Conservation (phyloP, 1,139 yeast species). For the Scheffersomyces segobiensis region DNA sequence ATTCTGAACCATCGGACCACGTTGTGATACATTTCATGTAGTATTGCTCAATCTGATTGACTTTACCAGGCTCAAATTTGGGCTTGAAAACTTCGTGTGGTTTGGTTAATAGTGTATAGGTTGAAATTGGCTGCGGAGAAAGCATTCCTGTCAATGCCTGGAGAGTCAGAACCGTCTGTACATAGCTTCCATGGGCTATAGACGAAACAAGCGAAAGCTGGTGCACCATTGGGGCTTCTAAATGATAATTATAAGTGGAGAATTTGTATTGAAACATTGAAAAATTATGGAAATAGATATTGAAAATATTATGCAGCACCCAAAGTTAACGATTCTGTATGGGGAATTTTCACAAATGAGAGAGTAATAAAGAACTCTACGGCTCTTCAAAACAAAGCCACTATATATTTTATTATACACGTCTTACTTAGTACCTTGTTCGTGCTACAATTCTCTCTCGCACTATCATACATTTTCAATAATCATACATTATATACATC, state of each 20-base stretch:
- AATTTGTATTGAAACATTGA: not conserved
- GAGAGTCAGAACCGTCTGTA: constrained; percentile 45
- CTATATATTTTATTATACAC: not conserved
- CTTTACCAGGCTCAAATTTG: constrained; percentile 50
- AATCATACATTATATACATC: not conserved
- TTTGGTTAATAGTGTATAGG: constrained; percentile 44
- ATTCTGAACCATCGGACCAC: constrained; percentile 32
- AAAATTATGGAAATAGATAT: not conserved
- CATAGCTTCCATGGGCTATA: constrained; percentile 42
- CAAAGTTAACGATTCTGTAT: not conserved
- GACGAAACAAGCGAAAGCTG: constrained; percentile 44
- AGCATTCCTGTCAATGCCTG: constrained; percentile 46
- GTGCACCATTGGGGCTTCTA: constrained; percentile 35
- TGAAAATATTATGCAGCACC: not conserved
- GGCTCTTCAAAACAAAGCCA: not conserved
- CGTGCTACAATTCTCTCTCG: not conserved
- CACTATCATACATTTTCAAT: not conserved
- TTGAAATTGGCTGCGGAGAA: constrained; percentile 41
- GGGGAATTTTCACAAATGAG: not conserved
- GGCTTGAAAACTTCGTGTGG: constrained; percentile 48
- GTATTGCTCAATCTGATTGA: constrained; percentile 51
- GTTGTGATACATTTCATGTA: constrained; percentile 47
- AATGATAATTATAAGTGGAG: not conserved
- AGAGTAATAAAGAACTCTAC: not conserved
- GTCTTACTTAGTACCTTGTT: constrained; percentile 1